Conservation (phyloP, 352 stramenopile species). For the Globisporangium mamillatum region DNA sequence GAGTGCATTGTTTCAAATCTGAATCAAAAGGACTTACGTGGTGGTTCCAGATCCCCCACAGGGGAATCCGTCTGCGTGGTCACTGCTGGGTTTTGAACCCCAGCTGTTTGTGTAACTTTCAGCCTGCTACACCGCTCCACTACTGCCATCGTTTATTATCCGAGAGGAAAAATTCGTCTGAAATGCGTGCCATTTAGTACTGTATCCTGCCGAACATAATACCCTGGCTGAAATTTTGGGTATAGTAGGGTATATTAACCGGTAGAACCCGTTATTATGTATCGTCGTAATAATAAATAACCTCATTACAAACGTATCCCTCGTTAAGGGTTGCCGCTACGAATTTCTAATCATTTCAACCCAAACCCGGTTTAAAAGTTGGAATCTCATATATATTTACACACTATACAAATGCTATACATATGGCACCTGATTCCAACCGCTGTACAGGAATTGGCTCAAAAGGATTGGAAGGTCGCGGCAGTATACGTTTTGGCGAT, state of each 20-base stretch:
- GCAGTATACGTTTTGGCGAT: no score
- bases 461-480: no score
- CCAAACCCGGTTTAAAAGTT: no score
- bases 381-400: no score
- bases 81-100: slow-evolving; percentile 5
- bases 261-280: not conserved
- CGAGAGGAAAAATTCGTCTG: not conserved
- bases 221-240: slow-evolving; percentile 3
- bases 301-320: no score
- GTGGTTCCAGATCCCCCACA: not conserved
- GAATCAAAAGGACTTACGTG: slow-evolving; percentile 8
- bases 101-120: slow-evolving; percentile 3
- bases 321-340: no score
- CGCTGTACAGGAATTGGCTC: no score
- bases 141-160: slow-evolving; percentile 8
- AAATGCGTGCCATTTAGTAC: slow-evolving; percentile 2
- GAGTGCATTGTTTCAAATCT: slow-evolving; percentile 1
- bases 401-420: no score
- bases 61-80: not conserved
- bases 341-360: no score
- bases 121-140: slow-evolving; percentile 3
- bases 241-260: slow-evolving; percentile 3
- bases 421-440: no score
- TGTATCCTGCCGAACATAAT: slow-evolving; percentile 4
- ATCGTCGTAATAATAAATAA: no score